Evolutionary conservation across 441 rosid genomes (phyloP).

Genomic region (Capsella rubella): DNA sequence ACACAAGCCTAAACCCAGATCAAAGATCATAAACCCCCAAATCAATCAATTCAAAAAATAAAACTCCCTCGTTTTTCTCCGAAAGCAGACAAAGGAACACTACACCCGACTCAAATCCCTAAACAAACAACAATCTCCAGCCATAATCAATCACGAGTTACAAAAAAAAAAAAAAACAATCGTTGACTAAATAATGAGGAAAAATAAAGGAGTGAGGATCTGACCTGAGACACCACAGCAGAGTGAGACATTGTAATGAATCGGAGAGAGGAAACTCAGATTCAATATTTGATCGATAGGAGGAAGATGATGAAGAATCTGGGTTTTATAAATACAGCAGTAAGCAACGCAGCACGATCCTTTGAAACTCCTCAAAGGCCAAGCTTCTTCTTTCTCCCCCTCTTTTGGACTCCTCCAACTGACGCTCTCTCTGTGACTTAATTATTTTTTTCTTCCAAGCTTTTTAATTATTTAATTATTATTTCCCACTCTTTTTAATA

Average conservation of each 20-base stretch:
- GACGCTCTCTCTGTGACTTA: constrained; percentile 15
- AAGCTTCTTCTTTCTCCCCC: constrained; percentile 34
- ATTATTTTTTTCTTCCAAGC: too few species aligned
- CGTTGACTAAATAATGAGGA: constrained; percentile 22
- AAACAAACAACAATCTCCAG: background rate
- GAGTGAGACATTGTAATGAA: constrained; percentile 43
- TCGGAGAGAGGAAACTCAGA: constrained; percentile 11
- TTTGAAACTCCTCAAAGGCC: constrained; percentile 44
- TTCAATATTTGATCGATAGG: constrained; percentile 17
- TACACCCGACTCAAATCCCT: constrained; percentile 1
- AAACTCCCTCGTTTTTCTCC: constrained; percentile 41
- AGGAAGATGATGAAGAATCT: constrained; percentile 10
- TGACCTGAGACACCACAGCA: constrained; percentile 44
- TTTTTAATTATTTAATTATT: background rate
- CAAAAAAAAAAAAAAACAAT: background rate
- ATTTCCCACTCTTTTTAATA: background rate
- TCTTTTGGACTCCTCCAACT: constrained; percentile 46
- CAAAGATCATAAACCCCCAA: constrained; percentile 10
- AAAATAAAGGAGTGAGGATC: background rate
- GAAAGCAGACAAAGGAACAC: constrained; percentile 1
- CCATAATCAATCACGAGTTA: background rate
- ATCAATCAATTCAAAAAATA: background rate
- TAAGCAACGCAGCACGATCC: constrained; percentile 29
- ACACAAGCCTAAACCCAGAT: constrained; percentile 25
- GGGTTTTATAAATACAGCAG: constrained; percentile 35